These are phyloP conservation scores for Teratosphaeria pseudoeucalypti DNA, from an alignment of 2,329 filamentous ascomycete genomes.

Conservation along the genomic window DNA sequence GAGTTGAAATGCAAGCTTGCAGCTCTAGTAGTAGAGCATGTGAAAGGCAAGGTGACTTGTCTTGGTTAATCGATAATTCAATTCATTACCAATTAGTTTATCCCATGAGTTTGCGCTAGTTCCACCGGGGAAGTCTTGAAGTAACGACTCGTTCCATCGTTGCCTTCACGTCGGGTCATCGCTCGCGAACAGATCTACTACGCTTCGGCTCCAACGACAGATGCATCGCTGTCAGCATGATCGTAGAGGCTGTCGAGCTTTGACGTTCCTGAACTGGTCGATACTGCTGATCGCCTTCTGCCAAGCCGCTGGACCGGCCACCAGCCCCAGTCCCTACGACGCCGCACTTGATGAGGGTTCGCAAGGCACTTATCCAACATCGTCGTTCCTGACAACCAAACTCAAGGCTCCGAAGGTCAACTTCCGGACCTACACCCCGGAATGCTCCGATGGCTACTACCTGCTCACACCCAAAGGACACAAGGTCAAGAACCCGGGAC, in stretches of 20 bases:
- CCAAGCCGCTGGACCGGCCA: background rate
- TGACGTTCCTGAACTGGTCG: background rate
- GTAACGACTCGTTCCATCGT: no score
- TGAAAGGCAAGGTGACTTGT: background rate
- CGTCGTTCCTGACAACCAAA: conserved; percentile 7
- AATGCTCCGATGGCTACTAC: conserved; percentile 10
- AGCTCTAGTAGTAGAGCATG: background rate
- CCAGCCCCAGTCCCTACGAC: background rate
- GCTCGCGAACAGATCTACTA: no score
- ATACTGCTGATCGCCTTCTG: background rate
- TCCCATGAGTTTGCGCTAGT: no score
- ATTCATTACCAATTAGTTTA: no score
- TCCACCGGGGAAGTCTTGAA: no score
- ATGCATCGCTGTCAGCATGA: background rate
- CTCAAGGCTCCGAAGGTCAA: conserved; percentile 10
- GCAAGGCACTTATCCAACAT: conserved; percentile 6
- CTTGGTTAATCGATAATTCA: no score
- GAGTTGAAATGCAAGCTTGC: conserved; percentile 8
- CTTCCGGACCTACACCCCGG: conserved; percentile 4
- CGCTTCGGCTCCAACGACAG: background rate
- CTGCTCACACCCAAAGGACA: conserved; percentile 17
- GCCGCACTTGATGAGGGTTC: background rate
- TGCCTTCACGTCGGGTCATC: no score
- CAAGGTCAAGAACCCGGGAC: conserved; percentile 10
- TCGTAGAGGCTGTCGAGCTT: background rate